Evolutionary conservation across 805 yeast genomes (phyloP).

Genomic region (Isabelozyma heimii): DNA sequence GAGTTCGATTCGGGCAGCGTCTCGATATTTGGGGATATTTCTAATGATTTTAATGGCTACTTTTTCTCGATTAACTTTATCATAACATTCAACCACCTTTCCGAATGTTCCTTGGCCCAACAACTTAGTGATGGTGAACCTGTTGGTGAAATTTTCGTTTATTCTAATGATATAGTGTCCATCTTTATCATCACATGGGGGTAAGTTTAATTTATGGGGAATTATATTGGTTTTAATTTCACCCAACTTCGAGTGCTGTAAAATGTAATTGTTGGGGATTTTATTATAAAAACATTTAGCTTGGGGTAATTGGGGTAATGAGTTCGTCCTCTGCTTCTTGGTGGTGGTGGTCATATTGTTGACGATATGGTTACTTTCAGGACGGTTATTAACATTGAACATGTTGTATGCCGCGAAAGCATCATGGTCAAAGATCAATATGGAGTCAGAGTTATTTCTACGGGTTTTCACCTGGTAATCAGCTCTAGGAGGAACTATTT

Average conservation of each 20-base stretch:
- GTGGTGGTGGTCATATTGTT: constrained; percentile 5
- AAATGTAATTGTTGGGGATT: constrained; percentile 33
- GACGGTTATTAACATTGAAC: constrained; percentile 38
- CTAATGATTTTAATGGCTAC: constrained; percentile 93
- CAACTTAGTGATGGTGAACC: constrained; percentile 64
- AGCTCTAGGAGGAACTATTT: constrained; percentile 9
- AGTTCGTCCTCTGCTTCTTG: constrained; percentile 41
- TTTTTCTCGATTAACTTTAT: constrained; percentile 51
- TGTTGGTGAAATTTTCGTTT: constrained; percentile 65
- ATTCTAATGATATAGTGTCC: constrained; percentile 69
- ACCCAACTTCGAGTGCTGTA: constrained; percentile 38
- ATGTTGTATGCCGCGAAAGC: constrained; percentile 41
- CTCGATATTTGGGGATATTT: constrained; percentile 90
- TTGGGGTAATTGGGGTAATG: constrained; percentile 45
- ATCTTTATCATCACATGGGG: constrained; percentile 61
- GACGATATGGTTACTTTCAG: constrained; percentile 2
- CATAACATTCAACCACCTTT: constrained; percentile 82
- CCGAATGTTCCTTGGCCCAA: constrained; percentile 95
- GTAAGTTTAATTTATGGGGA: constrained; percentile 28
- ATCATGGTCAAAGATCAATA: constrained; percentile 33
- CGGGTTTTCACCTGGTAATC: constrained; percentile 7
- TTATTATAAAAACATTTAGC: constrained; percentile 41
- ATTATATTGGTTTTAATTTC: constrained; percentile 37
- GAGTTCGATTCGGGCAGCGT: constrained; percentile 90
- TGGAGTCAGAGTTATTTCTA: constrained; percentile 35